phyloP scores from a whole-genome alignment of 148 eudicot genomes.

The Talinum fruticosum region DNA sequence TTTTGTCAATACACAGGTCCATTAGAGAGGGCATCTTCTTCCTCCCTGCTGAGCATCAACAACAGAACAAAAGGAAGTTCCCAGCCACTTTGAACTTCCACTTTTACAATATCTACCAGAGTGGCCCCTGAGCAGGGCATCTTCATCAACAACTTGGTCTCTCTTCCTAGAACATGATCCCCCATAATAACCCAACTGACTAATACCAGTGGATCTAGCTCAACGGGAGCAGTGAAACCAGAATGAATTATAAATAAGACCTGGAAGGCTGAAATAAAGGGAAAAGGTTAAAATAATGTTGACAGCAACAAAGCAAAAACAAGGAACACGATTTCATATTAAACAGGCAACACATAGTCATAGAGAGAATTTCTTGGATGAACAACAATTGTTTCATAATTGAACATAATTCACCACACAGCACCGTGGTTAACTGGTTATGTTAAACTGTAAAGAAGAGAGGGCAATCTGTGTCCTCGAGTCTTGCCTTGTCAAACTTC shows the following conservation, averaged over 20 bases:
- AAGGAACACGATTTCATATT: neutral
- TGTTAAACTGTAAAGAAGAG: neutral
- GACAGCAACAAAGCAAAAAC: neutral
- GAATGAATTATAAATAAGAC: too few species aligned
- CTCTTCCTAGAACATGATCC: conserved; percentile 80
- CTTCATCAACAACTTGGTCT: conserved; percentile 51
- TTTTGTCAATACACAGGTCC: conserved; percentile 59
- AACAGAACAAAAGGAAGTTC: conserved; percentile 40
- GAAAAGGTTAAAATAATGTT: neutral
- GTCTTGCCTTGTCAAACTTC: too few species aligned
- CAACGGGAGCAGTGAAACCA: too few species aligned
- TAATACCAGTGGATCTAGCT: too few species aligned
- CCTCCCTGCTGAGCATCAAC: conserved; percentile 35
- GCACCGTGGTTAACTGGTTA: neutral
- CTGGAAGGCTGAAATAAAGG: conserved; percentile 1
- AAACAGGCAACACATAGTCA: neutral
- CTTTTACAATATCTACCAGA: conserved; percentile 63
- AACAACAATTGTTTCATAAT: neutral
- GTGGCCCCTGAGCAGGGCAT: conserved; percentile 35
- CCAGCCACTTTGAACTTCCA: conserved; percentile 77
- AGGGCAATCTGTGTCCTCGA: too few species aligned
- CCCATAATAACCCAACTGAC: conserved; percentile 46
- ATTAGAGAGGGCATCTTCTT: conserved; percentile 50
- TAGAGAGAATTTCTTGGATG: neutral
- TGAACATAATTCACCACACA: too few species aligned